Evolutionary conservation across 371 early-diverging fungal genomes (phyloP).

Genomic region (Chytridium lagenaria): DNA sequence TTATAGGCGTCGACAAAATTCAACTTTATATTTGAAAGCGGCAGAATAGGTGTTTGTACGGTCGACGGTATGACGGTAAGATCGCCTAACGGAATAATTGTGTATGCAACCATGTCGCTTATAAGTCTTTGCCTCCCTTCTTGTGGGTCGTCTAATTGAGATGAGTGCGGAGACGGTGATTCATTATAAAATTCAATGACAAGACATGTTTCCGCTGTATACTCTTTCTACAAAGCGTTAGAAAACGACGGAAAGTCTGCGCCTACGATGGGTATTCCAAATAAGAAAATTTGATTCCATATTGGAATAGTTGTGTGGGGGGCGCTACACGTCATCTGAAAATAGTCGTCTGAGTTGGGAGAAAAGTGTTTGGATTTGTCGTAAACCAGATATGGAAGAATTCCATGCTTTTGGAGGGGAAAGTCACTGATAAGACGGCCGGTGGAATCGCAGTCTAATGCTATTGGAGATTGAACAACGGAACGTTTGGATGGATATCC

Average conservation of each 20-base stretch:
- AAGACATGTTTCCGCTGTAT: slow-evolving; percentile 22
- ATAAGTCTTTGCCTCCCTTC: slow-evolving; percentile 13
- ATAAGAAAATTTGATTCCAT: slow-evolving; percentile 40
- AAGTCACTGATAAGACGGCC: slow-evolving; percentile 38
- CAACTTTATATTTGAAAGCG: slow-evolving; percentile 20
- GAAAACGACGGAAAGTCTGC: background rate
- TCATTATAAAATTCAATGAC: slow-evolving; percentile 40
- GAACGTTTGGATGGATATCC: slow-evolving; percentile 24
- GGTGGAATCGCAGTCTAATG: slow-evolving; percentile 35
- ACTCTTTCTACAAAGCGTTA: slow-evolving; percentile 4
- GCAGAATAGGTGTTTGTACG: slow-evolving; percentile 16
- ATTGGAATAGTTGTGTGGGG: slow-evolving; percentile 13
- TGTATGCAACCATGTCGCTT: slow-evolving; percentile 34
- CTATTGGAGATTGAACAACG: background rate
- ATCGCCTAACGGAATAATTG: slow-evolving; percentile 36
- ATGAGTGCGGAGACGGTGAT: slow-evolving; percentile 10
- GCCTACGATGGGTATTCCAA: slow-evolving; percentile 29
- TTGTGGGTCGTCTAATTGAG: background rate
- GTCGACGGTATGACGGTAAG: slow-evolving; percentile 29
- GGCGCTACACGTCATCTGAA: slow-evolving; percentile 34
- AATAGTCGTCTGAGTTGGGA: background rate
- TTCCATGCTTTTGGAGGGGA: slow-evolving; percentile 20
- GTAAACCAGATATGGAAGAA: slow-evolving; percentile 24
- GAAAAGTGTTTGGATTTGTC: slow-evolving; percentile 13
- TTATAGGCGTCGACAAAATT: slow-evolving; percentile 27